Base-by-base conservation (phyloP, 306 rosid species). In the Vigna mungo region DNA sequence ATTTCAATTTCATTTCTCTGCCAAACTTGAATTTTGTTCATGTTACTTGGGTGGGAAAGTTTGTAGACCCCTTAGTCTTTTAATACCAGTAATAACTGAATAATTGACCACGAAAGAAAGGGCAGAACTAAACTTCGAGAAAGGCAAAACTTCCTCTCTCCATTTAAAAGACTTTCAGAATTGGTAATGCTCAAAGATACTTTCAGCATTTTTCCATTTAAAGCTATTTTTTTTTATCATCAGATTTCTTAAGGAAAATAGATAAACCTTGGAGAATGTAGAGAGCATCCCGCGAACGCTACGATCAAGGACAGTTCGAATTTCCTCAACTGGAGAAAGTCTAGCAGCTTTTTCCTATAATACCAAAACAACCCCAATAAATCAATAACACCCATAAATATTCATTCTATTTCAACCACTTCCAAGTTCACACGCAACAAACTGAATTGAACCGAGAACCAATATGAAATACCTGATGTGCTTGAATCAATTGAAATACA, bases 221-320 rank as follows among this genome's bases (percentile, higher is more conserved):
- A 76, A 63, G 76, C 3, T 49, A 49, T 49, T 9, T 18, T 0
- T 49, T 49, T 49, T 49, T 5, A 49, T 21, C n/a, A 16, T 49
- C 54, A 16, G 20, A 49, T 49, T 15, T 16, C 54, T 16, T 62
- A 60, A 49, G 47, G 65, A 71, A 76, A 81, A 76, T 2, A 49
- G 65, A 70, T 49, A 66, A 81, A 92, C 98, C 96, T 86, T 89
- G 2, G 97, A 95, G 82, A 87, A 63, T 20, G 97, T 88, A 9
- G 98, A 95, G 79, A 95, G 97, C 81, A 80, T 84, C 47, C 97
- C 98, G 2, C 97, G 98, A 25, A 88, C 82, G 53, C 87, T 90
- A 27, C 81, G 74, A 78, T 89, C 92, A 74, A 95, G 86, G 46
- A 88, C 68, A 60, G 97, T 92, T 59, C 98, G 91, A 85, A 90